phyloP scores from a whole-genome alignment of 345 rosid species.

The Tarenaya hassleriana region DNA sequence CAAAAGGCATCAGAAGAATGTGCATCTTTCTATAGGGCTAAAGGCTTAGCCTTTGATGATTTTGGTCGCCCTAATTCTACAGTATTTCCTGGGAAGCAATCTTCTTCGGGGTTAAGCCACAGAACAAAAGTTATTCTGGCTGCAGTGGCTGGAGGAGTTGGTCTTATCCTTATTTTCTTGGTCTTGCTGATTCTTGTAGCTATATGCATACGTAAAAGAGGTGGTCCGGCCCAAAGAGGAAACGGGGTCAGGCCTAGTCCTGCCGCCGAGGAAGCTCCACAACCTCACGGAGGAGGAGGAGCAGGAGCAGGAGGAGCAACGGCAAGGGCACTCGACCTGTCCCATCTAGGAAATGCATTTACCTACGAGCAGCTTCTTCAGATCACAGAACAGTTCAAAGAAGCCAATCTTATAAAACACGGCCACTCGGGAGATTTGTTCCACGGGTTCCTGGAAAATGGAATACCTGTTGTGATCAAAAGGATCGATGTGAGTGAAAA shows the following conservation, averaged over 20 bases:
- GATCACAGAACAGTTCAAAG: slow-evolving; percentile 58
- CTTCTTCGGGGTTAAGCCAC: slow-evolving; percentile 38
- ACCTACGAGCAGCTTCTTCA: slow-evolving; percentile 52
- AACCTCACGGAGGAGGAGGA: slow-evolving; percentile 46
- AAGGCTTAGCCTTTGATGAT: slow-evolving; percentile 23
- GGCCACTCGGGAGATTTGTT: slow-evolving; percentile 90
- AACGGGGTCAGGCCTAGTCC: too few species aligned
- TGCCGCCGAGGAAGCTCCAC: slow-evolving; percentile 53
- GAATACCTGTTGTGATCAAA: slow-evolving; percentile 54
- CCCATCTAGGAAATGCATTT: too few species aligned
- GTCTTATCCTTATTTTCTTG: slow-evolving; percentile 38
- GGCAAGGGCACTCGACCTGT: too few species aligned
- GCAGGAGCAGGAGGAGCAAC: slow-evolving; percentile 59
- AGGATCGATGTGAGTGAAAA: slow-evolving; percentile 42
- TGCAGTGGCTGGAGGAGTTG: slow-evolving; percentile 63
- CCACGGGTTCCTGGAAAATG: slow-evolving; percentile 53
- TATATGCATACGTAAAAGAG: slow-evolving; percentile 38
- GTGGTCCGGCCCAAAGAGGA: slow-evolving; percentile 30
- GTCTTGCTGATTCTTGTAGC: slow-evolving; percentile 38
- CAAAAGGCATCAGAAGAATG: slow-evolving; percentile 60
- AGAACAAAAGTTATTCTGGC: slow-evolving; percentile 45
- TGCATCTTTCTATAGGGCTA: slow-evolving; percentile 50
- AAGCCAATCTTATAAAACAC: slow-evolving; percentile 55
- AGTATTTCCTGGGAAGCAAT: slow-evolving; percentile 4
- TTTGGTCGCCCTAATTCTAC: slow-evolving; percentile 37